These are phyloP conservation scores for Trypanosomatidae sp. DNA, from an alignment of 208 protist species.

Conservation along the genomic window DNA sequence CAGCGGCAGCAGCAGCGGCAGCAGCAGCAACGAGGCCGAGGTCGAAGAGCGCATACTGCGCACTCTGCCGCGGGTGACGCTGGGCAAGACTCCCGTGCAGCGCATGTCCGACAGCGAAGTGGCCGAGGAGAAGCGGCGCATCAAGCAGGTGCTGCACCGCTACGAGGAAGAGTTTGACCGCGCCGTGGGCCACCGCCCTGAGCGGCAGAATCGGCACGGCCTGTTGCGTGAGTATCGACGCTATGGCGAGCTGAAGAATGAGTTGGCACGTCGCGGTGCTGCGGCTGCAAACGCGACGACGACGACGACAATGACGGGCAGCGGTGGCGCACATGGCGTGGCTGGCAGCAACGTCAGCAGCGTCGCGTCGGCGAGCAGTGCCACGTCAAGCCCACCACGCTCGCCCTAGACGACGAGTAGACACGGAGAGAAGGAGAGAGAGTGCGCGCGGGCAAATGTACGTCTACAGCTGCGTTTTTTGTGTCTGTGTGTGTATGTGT, in stretches of 20 bases:
- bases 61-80: conserved; percentile 9
- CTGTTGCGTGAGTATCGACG: conserved; percentile 56
- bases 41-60: conserved; percentile 1
- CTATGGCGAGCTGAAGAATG: conserved; percentile 72
- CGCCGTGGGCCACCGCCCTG: conserved; percentile 25
- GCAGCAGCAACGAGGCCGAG: too few species aligned
- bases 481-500: too few species aligned
- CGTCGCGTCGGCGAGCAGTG: too few species aligned
- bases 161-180: conserved; percentile 75
- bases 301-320: too few species aligned
- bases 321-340: too few species aligned
- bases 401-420: too few species aligned
- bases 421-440: too few species aligned
- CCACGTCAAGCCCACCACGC: too few species aligned
- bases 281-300: not conserved
- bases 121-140: conserved; percentile 39
- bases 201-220: conserved; percentile 34
- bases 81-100: conserved; percentile 26
- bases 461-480: too few species aligned
- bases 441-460: too few species aligned
- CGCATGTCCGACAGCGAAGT: conserved; percentile 41
- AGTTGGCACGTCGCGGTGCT: conserved; percentile 19
- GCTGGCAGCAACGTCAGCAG: too few species aligned
- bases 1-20: too few species aligned
- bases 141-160: conserved; percentile 69